Base-by-base conservation (phyloP, 2,329 filamentous ascomycete genomes). In the Paradendryphiella salina region DNA sequence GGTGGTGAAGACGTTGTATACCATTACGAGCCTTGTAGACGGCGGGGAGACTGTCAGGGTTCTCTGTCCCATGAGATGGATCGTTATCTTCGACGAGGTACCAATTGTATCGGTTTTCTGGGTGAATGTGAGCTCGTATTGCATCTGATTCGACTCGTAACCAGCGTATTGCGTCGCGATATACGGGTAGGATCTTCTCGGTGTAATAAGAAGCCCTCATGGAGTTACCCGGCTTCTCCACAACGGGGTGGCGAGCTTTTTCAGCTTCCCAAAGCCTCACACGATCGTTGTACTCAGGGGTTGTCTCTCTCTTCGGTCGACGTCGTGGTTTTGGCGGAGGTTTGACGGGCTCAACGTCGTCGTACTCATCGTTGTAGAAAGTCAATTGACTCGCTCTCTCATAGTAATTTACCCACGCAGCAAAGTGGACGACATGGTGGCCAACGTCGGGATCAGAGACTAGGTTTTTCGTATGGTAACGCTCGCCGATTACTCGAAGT, bases 321-420 rank as follows among this genome's bases (percentile, higher is more conserved):
- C 48, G 36, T 5, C 48, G 40, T 11, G 48, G 48, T 21, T 37
- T 46, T 32, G n/a, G n/a, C n/a, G 38, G 41, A 17, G 48, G 41
- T 15, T 46, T 52, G 3, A 20, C 11, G 20, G 26, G 15, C 18
- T 18, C 20, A 9, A 41, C 18, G 13, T 44, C 37, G 15, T 52
- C 48, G 14, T 46, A 37, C 21, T 52, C 42, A 11, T 52, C 43
- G 33, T 46, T 52, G n/a, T 42, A 41, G 37, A 49, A 49, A 11
- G 21, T 38, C 5, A 37, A 14, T 4, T 20, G 3, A 13, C 5
- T 3, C 11, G 15, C 14, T 15, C 32, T 39, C 5, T 34, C 21
- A 23, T 46, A 39, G 43, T 40, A 47, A 36, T 40, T 47, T 17
- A 46, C 26, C 43, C 35, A 46, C 17, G 26, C 43, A 20, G 43